A percentile compares a stretch with the other conserved stretches of the same genome.
These are phyloP conservation scores for Azolla pinnata DNA, from an alignment of 75 land plant genomes.

Conservation along the genomic window DNA sequence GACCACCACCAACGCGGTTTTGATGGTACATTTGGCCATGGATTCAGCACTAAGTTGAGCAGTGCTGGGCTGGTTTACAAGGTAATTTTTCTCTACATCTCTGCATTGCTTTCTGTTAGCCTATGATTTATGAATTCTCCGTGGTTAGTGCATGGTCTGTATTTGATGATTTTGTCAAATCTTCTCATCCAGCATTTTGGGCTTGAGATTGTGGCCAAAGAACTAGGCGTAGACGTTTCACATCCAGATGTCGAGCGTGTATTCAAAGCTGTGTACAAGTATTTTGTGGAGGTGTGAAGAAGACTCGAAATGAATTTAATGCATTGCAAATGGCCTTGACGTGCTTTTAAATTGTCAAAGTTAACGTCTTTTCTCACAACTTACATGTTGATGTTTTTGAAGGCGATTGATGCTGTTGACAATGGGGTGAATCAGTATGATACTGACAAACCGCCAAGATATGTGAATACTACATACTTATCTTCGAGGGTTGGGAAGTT, in stretches of 20 bases:
- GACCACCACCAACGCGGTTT: conserved; percentile 28
- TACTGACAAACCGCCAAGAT: conserved; percentile 20
- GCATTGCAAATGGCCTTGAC: no score
- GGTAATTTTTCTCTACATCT: conserved; percentile 10
- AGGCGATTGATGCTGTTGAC: conserved; percentile 26
- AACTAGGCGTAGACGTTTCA: conserved; percentile 5
- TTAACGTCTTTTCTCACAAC: no score
- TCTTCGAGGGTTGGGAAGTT: conserved; percentile 17
- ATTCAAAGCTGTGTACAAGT: conserved; percentile 17
- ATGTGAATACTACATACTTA: conserved; percentile 17
- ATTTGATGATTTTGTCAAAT: background rate
- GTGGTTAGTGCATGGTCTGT: background rate
- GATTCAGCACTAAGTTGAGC: conserved; percentile 23
- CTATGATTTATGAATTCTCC: no score
- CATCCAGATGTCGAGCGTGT: conserved; percentile 21
- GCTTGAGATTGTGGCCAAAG: conserved; percentile 17
- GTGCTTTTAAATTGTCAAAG: no score
- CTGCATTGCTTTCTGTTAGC: no score
- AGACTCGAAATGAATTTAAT: no score
- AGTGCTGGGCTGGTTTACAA: conserved; percentile 33
- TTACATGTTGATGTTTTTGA: background rate
- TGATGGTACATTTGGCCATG: conserved; percentile 22
- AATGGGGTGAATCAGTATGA: conserved; percentile 27
- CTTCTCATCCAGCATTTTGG: conserved; percentile 18
- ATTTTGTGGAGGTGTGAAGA: conserved; percentile 26